Evolutionary conservation across 2,329 filamentous ascomycete genomes (phyloP), one percentile per base, ranked within the genome.

Genomic region (Fusarium duplospermum): DNA sequence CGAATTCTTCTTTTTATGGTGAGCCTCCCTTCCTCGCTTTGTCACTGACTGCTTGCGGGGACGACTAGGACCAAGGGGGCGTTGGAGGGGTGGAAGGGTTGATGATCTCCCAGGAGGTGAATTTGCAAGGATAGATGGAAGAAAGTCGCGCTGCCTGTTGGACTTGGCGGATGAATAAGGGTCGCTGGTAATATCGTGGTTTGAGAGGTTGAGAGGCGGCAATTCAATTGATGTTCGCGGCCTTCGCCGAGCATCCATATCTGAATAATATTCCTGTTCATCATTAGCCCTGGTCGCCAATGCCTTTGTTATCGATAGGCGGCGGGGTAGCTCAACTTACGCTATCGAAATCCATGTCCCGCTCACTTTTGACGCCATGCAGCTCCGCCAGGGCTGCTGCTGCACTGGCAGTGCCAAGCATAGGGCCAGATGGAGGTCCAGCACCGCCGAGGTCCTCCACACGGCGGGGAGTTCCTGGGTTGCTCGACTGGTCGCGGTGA

Each of bases 101-200:
- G 95, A 95, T 16, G 95, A 97, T 72, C 95, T 93, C 64, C 93
- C 94, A 8, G 94, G 93, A 1, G 95, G 95, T 11, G 95, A 97
- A 69, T 92, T 92, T 62, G 90, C 89, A 40, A 98, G 85, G 66
- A 96, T 94, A 1, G 94, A 97, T 2, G 95, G 94, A 8, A 98
- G 88, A 60, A 96, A 87, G 77, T 96, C 93, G 79, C 93, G 89
- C 66, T 90, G 91, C 75, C 90, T 89, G 72, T 85, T 84, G 45
- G 87, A 85, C 71, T 91, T 89, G 75, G 91, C 87, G 29, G 89
- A 88, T 22, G 91, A 90, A 68, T 92, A 92, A 1, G 93, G 91
- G 77, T 94, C 93, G 83, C 93, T 94, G 73, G 93, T 93, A 67
- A 94, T 90, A 80, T 90, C 87, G 73, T 87, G 83, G 65, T 86